Evolutionary conservation across 139 green algal genomes (phyloP), one percentile per base, ranked within the genome.

Genomic region (Picochlorum sp.): DNA sequence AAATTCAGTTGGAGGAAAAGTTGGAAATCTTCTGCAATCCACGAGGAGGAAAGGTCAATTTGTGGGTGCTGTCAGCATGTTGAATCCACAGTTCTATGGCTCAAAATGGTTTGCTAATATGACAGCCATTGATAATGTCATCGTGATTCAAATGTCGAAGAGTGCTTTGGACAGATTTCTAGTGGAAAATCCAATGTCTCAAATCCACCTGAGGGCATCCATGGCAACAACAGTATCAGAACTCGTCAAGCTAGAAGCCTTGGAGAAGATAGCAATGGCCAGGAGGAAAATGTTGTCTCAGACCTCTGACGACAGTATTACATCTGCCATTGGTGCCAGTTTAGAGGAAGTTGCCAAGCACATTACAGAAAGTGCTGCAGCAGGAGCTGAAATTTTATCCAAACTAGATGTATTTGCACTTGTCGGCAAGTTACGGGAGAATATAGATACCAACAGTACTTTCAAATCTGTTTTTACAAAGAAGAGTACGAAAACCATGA

Each of bases 161-260:
- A 50, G 41, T 49, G 71, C 65, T 6, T 65, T 77, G 57, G 71
- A 69, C 24, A 8, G 14, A 10, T 77, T 77, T 34, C 38, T 77
- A 47, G 34, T 65, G 62, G 65, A 77, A 24, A 69, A 77, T 65
- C 71, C 71, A 52, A 57, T 77, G 57, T 64, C 65, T n/a, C 71
- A 77, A 59, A 65, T 77, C 37, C 58, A 73, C 52, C 24, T 77
- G 47, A 57, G 71, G 9, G 71, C 71, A 30, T 45, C 24, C 21
- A 72, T 77, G 65, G 65, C 71, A 34, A 47, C n/a, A 31, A 45
- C 64, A 3, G 57, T 44, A 14, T 31, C 63, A 38, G 71, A 77
- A 16, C 41, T 77, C 8, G 34, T 65, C 4, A 72, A 68, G 49
- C 57, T 77, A 30, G 71, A 77, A 28, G 59, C 65, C 0, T 45